These are phyloP conservation scores for Trichopus zeylanicus DNA, from an alignment of 116 monocot species.

Conservation along the genomic window DNA sequence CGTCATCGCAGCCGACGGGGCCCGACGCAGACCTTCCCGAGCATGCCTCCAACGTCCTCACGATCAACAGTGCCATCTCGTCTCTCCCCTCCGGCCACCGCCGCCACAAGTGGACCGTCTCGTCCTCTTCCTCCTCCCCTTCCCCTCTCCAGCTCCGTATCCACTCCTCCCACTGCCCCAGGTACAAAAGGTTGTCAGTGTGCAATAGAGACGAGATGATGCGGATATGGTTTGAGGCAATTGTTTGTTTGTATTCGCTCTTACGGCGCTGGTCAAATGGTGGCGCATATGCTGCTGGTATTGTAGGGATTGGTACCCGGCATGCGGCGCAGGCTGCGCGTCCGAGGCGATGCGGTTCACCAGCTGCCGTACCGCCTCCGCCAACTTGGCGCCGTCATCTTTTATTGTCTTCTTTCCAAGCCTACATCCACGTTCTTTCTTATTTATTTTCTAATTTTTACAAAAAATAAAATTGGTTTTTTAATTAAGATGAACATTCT, in stretches of 20 bases:
- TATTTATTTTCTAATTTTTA: too few species aligned
- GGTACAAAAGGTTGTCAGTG: too few species aligned
- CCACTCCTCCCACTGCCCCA: conserved; percentile 80
- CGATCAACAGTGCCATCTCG: conserved; percentile 25
- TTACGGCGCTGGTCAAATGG: conserved; percentile 34
- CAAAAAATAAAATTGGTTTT: too few species aligned
- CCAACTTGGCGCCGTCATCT: too few species aligned
- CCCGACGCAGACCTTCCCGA: too few species aligned
- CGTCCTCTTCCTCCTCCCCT: background rate
- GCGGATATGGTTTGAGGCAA: background rate
- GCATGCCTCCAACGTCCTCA: conserved; percentile 41
- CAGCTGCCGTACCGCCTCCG: too few species aligned
- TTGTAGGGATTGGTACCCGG: background rate
- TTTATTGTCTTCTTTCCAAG: too few species aligned
- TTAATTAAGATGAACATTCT: too few species aligned
- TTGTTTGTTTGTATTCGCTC: background rate
- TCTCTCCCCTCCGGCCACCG: background rate
- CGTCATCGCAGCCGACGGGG: background rate
- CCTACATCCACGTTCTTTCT: too few species aligned
- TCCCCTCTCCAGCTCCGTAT: conserved; percentile 19
- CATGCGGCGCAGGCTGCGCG: background rate
- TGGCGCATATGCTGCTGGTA: conserved; percentile 9
- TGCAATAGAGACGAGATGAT: background rate
- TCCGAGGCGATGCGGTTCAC: conserved; percentile 18
- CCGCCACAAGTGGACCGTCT: background rate